Evolutionary conservation across 345 rosid genomes (phyloP).

Genomic region (Aquilaria yunnanensis): DNA sequence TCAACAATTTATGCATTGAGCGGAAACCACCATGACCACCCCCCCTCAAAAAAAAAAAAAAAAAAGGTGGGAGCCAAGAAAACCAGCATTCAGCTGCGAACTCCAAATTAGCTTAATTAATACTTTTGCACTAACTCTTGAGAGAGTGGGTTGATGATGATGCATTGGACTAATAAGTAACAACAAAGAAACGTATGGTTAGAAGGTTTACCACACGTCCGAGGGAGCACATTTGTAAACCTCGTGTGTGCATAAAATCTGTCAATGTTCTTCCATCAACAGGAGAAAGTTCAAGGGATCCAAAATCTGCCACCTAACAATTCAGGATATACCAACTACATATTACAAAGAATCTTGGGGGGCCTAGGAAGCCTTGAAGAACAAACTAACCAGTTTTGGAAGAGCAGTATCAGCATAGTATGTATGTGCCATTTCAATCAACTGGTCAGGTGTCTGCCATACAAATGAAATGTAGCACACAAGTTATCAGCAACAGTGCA

Average conservation of each 20-base stretch:
- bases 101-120: not conserved
- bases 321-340: slow-evolving; percentile 11
- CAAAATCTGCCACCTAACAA: slow-evolving; percentile 90
- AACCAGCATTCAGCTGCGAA: too few species aligned
- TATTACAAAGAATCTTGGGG: slow-evolving; percentile 5
- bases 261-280: slow-evolving; percentile 97
- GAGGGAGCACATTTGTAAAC: slow-evolving; percentile 83
- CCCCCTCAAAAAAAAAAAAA: too few species aligned
- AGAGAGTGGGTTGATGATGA: not conserved
- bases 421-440: slow-evolving; percentile 72
- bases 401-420: slow-evolving; percentile 88
- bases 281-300: slow-evolving; percentile 97
- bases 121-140: not conserved
- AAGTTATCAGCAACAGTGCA: slow-evolving; percentile 6
- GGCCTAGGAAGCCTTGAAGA: slow-evolving; percentile 11
- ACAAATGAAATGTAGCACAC: slow-evolving; percentile 14
- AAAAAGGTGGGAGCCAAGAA: too few species aligned
- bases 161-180: slow-evolving; percentile 17
- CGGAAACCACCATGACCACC: not conserved
- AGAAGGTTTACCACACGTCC: slow-evolving; percentile 70
- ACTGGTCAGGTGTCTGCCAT: slow-evolving; percentile 65
- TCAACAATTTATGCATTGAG: not conserved
- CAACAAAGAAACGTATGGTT: not conserved
- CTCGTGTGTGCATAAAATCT: slow-evolving; percentile 98
- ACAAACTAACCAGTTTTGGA: slow-evolving; percentile 77